These are phyloP conservation scores for Agaricales sp. DNA, from an alignment of 1,284 basidiomycete genomes.

Conservation along the genomic window DNA sequence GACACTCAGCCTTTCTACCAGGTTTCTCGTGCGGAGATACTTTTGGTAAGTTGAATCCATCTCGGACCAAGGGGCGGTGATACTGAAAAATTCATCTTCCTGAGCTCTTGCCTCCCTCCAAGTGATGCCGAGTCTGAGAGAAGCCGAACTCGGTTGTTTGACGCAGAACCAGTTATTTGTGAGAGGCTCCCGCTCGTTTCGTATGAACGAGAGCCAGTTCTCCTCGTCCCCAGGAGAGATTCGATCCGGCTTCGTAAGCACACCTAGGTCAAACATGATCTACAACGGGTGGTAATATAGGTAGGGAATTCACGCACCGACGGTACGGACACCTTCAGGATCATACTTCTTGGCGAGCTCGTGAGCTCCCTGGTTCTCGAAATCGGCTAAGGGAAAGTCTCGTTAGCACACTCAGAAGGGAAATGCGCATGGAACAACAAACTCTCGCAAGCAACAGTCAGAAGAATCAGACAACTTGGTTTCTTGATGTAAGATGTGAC, in stretches of 20 bases:
- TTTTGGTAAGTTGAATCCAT: slow-evolving; percentile 21
- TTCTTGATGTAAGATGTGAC: slow-evolving; percentile 51
- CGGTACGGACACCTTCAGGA: slow-evolving; percentile 50
- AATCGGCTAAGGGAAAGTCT: slow-evolving; percentile 45
- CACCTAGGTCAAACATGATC: slow-evolving; percentile 33
- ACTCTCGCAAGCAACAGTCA: slow-evolving; percentile 71
- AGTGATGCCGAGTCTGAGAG: slow-evolving; percentile 42
- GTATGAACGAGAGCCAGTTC: slow-evolving; percentile 48
- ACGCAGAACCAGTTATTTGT: slow-evolving; percentile 66
- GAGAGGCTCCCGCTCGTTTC: slow-evolving; percentile 43
- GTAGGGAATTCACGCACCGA: slow-evolving; percentile 35
- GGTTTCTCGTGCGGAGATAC: slow-evolving; percentile 27
- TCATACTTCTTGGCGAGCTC: slow-evolving; percentile 47
- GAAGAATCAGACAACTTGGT: slow-evolving; percentile 55
- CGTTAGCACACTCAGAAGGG: slow-evolving; percentile 3
- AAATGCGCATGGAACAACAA: slow-evolving; percentile 12
- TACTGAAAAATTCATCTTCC: slow-evolving; percentile 63
- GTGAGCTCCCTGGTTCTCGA: slow-evolving; percentile 65
- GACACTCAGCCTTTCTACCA: slow-evolving; percentile 28
- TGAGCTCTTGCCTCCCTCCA: slow-evolving; percentile 47
- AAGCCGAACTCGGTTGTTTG: slow-evolving; percentile 54
- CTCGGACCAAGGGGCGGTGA: slow-evolving; percentile 28
- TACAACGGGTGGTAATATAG: not conserved
- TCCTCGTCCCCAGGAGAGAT: slow-evolving; percentile 53
- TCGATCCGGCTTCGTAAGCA: slow-evolving; percentile 75